These are phyloP conservation scores for Viola pubescens DNA, from an alignment of 441 rosid species.

Conservation along the genomic window DNA sequence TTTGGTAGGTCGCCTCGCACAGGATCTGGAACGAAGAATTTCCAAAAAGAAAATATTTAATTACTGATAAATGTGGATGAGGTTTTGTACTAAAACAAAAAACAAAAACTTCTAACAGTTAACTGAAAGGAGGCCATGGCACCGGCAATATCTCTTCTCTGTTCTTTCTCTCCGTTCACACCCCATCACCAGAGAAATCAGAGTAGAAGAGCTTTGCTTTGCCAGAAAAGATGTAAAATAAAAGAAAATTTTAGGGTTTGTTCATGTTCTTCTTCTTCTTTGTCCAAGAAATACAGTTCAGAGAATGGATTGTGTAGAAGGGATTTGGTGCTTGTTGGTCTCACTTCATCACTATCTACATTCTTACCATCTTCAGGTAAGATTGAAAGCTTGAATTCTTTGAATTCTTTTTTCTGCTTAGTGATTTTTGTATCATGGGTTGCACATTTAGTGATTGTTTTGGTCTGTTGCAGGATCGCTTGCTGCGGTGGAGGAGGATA, in stretches of 20 bases:
- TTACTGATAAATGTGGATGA: constrained; percentile 9
- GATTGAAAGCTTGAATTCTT: not conserved
- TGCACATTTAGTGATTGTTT: not conserved
- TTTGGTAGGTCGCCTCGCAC: too few species aligned
- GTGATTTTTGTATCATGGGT: not conserved
- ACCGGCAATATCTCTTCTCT: constrained; percentile 41
- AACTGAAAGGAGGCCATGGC: not conserved
- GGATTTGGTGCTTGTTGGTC: constrained; percentile 52
- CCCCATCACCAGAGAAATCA: constrained; percentile 30
- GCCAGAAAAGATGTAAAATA: constrained; percentile 34
- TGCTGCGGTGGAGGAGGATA: constrained; percentile 56
- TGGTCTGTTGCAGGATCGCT: constrained; percentile 36
- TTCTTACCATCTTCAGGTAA: constrained; percentile 46
- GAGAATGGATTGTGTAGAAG: constrained; percentile 45
- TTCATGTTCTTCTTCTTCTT: constrained; percentile 23
- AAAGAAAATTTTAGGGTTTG: constrained; percentile 25
- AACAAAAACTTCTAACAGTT: not conserved
- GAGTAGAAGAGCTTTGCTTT: constrained; percentile 21
- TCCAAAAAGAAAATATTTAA: not conserved
- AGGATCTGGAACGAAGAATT: not conserved
- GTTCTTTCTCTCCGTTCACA: constrained; percentile 24
- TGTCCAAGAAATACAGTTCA: constrained; percentile 23
- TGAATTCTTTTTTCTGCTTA: not conserved
- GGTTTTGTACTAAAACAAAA: not conserved
- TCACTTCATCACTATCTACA: constrained; percentile 49